These are phyloP conservation scores for Coffea eugenioides DNA, from an alignment of 257 asterid species.

Conservation along the genomic window DNA sequence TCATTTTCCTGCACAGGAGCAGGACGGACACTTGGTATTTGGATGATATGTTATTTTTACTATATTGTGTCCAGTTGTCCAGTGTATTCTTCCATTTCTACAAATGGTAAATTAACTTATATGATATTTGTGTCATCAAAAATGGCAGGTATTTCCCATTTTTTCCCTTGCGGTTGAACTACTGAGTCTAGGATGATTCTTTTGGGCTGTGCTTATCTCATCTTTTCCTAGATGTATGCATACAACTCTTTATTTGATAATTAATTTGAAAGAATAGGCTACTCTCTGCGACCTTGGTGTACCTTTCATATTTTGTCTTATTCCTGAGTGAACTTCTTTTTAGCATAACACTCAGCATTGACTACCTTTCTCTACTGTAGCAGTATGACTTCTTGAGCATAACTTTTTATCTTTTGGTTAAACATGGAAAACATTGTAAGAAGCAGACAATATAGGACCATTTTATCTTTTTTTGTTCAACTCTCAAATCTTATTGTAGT, in stretches of 20 bases:
- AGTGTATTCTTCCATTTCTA: background rate
- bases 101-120: background rate
- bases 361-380: background rate
- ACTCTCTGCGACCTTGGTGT: background rate
- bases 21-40: constrained; percentile 52
- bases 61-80: background rate
- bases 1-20: constrained; percentile 45
- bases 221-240: background rate
- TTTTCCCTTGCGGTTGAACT: background rate
- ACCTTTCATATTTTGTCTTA: background rate
- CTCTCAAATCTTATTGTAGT: background rate
- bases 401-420: background rate
- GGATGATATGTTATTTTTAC: background rate
- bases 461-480: background rate
- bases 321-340: background rate
- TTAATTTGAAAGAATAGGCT: background rate
- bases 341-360: background rate
- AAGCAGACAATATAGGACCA: no score
- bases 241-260: background rate
- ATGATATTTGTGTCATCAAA: background rate
- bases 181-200: background rate
- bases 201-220: background rate
- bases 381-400: background rate
- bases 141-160: background rate
- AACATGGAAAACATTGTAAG: background rate